Conservation (phyloP, 257 asterid species). For the Solanum phureja region DNA sequence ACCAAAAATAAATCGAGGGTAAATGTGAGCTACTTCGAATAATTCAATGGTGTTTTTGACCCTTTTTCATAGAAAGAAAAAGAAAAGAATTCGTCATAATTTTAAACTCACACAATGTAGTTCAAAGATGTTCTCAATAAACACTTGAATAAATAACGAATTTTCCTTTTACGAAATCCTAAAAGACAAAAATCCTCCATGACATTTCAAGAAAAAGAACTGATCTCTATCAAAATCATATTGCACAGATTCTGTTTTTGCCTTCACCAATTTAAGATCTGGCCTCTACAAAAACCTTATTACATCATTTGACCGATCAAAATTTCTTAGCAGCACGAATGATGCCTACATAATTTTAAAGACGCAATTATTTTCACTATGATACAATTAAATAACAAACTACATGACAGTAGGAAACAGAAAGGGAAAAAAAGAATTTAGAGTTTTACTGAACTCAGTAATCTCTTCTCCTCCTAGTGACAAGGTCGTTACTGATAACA, state of each 20-base stretch:
- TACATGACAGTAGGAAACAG: not conserved
- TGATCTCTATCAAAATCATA: not conserved
- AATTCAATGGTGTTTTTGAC: fast-evolving
- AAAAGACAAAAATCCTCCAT: not conserved
- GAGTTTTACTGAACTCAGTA: not conserved
- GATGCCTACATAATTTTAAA: not conserved
- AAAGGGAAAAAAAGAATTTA: not conserved
- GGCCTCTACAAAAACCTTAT: not conserved
- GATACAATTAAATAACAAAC: not conserved
- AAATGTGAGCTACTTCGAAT: no score
- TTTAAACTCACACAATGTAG: not conserved
- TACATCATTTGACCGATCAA: not conserved
- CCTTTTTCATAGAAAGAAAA: not conserved
- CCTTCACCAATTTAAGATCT: not conserved
- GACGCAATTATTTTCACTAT: not conserved
- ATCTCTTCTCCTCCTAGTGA: not conserved
- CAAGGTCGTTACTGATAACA: not conserved
- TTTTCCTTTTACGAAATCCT: not conserved
- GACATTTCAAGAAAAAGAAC: not conserved
- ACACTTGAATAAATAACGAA: not conserved
- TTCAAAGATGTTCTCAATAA: not conserved
- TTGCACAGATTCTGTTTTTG: not conserved
- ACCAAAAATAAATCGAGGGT: not conserved
- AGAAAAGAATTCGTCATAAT: not conserved
- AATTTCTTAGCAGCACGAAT: not conserved